A percentile compares a stretch with the other conserved stretches of the same genome.
These are phyloP conservation scores for Priceomyces fermenticarens DNA, from an alignment of 805 yeast species.

Conservation along the genomic window DNA sequence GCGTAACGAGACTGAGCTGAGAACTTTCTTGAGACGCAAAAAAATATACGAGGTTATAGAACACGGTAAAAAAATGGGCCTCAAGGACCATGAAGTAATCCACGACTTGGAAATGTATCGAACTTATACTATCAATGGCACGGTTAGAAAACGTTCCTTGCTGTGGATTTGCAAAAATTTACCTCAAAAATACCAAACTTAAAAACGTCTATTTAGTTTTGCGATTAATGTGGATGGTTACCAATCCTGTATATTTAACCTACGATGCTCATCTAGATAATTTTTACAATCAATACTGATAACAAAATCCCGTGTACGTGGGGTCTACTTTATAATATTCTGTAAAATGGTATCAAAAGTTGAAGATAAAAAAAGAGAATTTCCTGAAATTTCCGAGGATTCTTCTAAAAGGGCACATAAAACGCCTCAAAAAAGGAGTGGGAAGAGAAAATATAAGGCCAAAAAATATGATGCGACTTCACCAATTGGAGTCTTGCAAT, in stretches of 20 bases:
- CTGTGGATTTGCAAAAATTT: constrained; percentile 29
- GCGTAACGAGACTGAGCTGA: constrained; percentile 54
- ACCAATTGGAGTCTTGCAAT: constrained; percentile 73
- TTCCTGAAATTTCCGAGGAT: constrained; percentile 1
- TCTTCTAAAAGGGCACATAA: constrained; percentile 3
- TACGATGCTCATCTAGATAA: background rate
- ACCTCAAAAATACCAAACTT: constrained; percentile 17
- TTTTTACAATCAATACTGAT: background rate
- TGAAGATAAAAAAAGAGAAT: constrained; percentile 10
- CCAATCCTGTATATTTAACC: too few relatives aligned
- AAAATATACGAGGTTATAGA: constrained; percentile 56
- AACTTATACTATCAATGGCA: constrained; percentile 37
- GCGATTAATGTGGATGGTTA: too few relatives aligned
- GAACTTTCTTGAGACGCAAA: constrained; percentile 52
- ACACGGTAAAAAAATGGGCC: constrained; percentile 44
- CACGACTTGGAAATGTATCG: constrained; percentile 47
- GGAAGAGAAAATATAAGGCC: constrained; percentile 52
- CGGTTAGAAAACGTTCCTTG: constrained; percentile 30
- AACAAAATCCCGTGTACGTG: too few relatives aligned
- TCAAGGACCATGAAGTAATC: constrained; percentile 39
- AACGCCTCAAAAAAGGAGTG: constrained; percentile 20
- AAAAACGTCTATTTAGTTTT: background rate
- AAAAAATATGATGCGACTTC: constrained; percentile 73
- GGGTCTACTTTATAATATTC: too few relatives aligned
- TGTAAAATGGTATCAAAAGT: constrained; percentile 3